Evolutionary conservation across 108 stramenopile species (phyloP).

Genomic region (Cylindrotheca closterium): DNA sequence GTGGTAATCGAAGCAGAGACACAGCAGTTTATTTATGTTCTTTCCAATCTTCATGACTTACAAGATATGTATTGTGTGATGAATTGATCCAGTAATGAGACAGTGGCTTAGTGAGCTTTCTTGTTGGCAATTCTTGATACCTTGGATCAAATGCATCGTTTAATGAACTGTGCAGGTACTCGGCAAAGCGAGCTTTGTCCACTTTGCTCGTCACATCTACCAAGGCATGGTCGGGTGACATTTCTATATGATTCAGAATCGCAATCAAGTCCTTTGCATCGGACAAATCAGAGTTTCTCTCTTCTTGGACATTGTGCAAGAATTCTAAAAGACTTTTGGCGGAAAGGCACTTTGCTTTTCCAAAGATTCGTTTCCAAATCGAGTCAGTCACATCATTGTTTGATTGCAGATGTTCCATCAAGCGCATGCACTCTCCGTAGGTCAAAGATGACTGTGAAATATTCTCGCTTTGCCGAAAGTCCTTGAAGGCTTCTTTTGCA

Average conservation of each 20-base stretch:
- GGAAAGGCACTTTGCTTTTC: conserved; percentile 38
- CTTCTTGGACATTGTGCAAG: conserved; percentile 47
- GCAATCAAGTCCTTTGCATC: conserved; percentile 52
- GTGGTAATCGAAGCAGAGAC: too few relatives aligned
- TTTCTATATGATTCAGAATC: conserved; percentile 49
- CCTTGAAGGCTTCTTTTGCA: conserved; percentile 12
- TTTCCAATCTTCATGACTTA: too few relatives aligned
- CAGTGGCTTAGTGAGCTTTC: conserved; percentile 43
- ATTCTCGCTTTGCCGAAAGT: conserved; percentile 1
- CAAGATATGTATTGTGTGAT: conserved; percentile 95
- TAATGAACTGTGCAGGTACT: conserved; percentile 42
- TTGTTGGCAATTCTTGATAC: conserved; percentile 27
- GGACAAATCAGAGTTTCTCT: conserved; percentile 33
- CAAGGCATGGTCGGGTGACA: neutral
- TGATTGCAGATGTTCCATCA: conserved; percentile 29
- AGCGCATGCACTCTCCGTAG: conserved; percentile 47
- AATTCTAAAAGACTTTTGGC: conserved; percentile 57
- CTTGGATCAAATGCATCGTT: conserved; percentile 72
- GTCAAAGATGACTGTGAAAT: conserved; percentile 23
- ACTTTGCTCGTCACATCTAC: conserved; percentile 12
- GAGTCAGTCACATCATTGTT: conserved; percentile 7
- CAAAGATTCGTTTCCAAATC: conserved; percentile 60
- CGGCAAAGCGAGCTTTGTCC: conserved; percentile 39
- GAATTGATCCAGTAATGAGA: conserved; percentile 92
- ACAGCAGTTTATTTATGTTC: too few relatives aligned